Base-by-base conservation (phyloP, 2,329 filamentous ascomycete species). In the Fusarium anthophilum region DNA sequence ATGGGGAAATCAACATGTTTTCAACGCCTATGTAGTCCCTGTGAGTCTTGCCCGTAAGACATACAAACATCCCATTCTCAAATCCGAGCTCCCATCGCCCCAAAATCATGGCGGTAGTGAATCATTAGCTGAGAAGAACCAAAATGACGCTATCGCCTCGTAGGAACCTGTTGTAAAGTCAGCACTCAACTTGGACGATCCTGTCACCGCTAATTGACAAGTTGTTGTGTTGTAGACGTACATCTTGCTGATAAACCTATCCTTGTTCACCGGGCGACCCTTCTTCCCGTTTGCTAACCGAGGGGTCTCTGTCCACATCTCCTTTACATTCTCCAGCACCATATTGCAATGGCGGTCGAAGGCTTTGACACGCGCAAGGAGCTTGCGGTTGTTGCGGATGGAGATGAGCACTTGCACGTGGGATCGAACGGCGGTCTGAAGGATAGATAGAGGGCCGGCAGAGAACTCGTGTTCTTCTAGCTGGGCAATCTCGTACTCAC, bases 281-380 rank as follows among this genome's bases (percentile, higher is more conserved):
- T 95, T 95, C 87, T 96, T 96, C 76, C 96, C 96, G 75, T 92
- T 92, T 28, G 93, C 91, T 80, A 94, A 88, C 70, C 91, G 87
- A 55, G 96, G 95, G 63, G 93, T 96, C 86, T 99, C 96, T 15
- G 95, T 98, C 96, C 96, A 99, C 96, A 99, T 98, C 86, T 99
- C 96, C 88, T 85, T 85, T 50, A 97, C 95, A 78, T 98, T 98
- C 87, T 98, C 95, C 54, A 98, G 87, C 8, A 98, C 94, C 96
- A 99, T 98, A 86, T 99, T 99, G 90, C 95, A 98, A 85, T 99
- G 96, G 70, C 96, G 90, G 85, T 99, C 96, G 83, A 99, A 99
- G 12, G 96, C 96, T 88, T 99, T 99, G 81, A 99, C 96, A 74
- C 96, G 93, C 58, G 96, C 96, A 63, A 99, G 92, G 54, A 99